A percentile compares a stretch with the other conserved stretches of the same genome.
Conservation (phyloP, 2,329 filamentous ascomycete species). For the Phoma sp. region DNA sequence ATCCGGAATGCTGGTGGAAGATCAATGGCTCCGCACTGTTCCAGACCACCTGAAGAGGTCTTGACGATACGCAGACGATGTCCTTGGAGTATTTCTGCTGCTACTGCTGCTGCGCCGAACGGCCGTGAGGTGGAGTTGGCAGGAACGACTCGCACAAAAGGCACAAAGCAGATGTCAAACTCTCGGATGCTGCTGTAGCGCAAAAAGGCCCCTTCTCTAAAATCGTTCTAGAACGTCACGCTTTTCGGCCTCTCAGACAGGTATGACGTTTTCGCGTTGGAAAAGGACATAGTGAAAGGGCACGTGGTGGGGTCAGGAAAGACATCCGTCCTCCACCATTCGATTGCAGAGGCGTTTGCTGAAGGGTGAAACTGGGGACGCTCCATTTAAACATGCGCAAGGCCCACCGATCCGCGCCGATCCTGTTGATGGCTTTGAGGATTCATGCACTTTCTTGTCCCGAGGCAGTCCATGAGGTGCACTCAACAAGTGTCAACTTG, state of each 20-base stretch:
- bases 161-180: constrained; percentile 7
- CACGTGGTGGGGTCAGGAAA: constrained; percentile 16
- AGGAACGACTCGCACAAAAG: constrained; percentile 5
- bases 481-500: not conserved
- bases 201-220: not conserved
- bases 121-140: constrained; percentile 5
- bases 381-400: constrained; percentile 10
- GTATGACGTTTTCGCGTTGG: constrained; percentile 22
- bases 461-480: not conserved
- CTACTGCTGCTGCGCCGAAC: not conserved
- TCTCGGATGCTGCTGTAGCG: constrained; percentile 10
- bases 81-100: not conserved
- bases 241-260: constrained; percentile 13
- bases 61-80: not conserved
- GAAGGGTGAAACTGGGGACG: constrained; percentile 9
- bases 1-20: constrained; percentile 16
- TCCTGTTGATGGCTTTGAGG: constrained; percentile 8
- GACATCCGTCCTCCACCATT: constrained; percentile 24
- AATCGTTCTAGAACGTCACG: constrained; percentile 27
- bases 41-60: constrained; percentile 20
- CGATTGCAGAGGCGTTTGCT: constrained; percentile 14
- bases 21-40: constrained; percentile 23
- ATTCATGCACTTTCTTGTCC: not conserved
- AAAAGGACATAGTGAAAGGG: constrained; percentile 12
- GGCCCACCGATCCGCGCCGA: constrained; percentile 19